A percentile compares a stretch with the other conserved stretches of the same genome.
These are phyloP conservation scores for Ceratocystis cubensis DNA, from an alignment of 2,329 filamentous ascomycete genomes.

Conservation along the genomic window DNA sequence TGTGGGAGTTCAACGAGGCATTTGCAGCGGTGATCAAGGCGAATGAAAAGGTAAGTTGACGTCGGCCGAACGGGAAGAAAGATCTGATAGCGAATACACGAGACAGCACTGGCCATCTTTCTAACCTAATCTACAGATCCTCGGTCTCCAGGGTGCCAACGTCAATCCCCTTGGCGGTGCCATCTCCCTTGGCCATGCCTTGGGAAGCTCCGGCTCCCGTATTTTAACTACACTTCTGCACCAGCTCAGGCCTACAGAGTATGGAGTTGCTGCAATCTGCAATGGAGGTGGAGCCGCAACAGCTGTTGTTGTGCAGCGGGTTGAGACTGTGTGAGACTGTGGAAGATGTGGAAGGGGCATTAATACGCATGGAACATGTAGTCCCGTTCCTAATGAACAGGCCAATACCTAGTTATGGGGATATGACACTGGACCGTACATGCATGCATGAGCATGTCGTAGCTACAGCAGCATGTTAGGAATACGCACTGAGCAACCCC, in stretches of 20 bases:
- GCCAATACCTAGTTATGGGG: not conserved
- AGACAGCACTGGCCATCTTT: not conserved
- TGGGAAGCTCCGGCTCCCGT: slow-evolving; percentile 84
- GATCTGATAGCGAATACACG: not conserved
- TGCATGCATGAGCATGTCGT: not conserved
- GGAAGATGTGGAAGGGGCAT: not conserved
- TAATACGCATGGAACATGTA: not conserved
- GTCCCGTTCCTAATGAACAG: not conserved
- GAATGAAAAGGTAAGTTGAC: slow-evolving; percentile 59
- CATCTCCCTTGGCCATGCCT: slow-evolving; percentile 80
- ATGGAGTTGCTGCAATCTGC: slow-evolving; percentile 90
- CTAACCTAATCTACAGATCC: slow-evolving; percentile 40
- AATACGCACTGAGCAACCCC: not conserved
- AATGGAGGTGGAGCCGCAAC: slow-evolving; percentile 91
- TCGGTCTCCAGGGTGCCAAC: slow-evolving; percentile 63
- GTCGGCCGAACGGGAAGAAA: not conserved
- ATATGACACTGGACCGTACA: not conserved
- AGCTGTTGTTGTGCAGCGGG: slow-evolving; percentile 77
- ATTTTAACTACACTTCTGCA: slow-evolving; percentile 85
- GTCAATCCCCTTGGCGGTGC: slow-evolving; percentile 86
- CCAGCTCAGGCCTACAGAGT: slow-evolving; percentile 82
- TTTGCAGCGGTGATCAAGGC: slow-evolving; percentile 93
- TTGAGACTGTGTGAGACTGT: slow-evolving; percentile 44
- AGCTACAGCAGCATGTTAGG: not conserved
- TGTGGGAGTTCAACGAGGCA: slow-evolving; percentile 98